Percentiles rank a stretch among this genome's conserved stretches.
Evolutionary conservation across 78 protist genomes (phyloP).

Genomic region (Dictyostelium firmibasis): DNA sequence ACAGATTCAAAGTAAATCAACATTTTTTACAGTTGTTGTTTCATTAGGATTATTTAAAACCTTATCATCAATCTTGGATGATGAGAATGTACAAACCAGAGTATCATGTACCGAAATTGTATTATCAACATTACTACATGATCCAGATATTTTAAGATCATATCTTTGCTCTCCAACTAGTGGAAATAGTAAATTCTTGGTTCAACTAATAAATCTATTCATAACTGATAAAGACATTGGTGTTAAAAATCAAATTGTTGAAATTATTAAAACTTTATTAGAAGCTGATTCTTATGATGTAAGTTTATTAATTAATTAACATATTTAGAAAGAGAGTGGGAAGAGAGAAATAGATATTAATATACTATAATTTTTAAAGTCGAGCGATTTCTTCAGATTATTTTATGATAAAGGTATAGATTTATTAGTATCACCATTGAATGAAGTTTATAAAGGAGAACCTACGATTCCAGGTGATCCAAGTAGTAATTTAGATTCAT

Average conservation of each 20-base stretch:
- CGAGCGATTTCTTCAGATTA: slow-evolving; percentile 78
- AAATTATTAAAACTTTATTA: slow-evolving; percentile 55
- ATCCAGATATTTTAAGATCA: slow-evolving; percentile 36
- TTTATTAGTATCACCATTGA: slow-evolving; percentile 65
- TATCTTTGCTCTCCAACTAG: neutral
- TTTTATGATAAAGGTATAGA: slow-evolving; percentile 81
- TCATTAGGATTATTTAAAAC: slow-evolving; percentile 43
- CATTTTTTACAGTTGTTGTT: slow-evolving; percentile 35
- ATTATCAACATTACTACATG: slow-evolving; percentile 46
- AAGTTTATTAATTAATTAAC: too few species aligned
- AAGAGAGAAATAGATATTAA: too few species aligned
- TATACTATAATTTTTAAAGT: too few species aligned
- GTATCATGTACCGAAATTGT: slow-evolving; percentile 52
- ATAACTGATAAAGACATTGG: slow-evolving; percentile 74
- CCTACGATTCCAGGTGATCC: slow-evolving; percentile 69
- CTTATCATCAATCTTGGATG: slow-evolving; percentile 26
- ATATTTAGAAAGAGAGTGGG: too few species aligned
- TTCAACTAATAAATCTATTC: slow-evolving; percentile 29
- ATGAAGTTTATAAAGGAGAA: neutral
- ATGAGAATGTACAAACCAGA: slow-evolving; percentile 48
- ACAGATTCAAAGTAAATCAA: slow-evolving; percentile 48
- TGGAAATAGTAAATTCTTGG: slow-evolving; percentile 24
- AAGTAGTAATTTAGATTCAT: slow-evolving; percentile 53
- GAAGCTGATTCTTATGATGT: slow-evolving; percentile 49
- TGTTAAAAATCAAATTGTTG: slow-evolving; percentile 75